Conservation (phyloP, 169 alveolate species). For the Ichthyophthirius multifiliis region DNA sequence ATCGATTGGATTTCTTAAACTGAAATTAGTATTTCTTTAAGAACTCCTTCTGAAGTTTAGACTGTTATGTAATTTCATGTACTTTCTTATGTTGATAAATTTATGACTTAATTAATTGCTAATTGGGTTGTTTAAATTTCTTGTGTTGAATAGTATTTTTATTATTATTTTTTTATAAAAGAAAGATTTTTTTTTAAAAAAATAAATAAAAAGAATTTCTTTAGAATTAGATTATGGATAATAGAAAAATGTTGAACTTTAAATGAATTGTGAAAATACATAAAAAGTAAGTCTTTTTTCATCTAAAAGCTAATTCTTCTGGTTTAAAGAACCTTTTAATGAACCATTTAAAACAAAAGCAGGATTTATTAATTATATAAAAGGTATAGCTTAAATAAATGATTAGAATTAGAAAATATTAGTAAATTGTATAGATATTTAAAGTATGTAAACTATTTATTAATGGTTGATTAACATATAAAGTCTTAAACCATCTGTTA, state of each 20-base stretch:
- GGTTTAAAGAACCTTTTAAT: constrained; percentile 14
- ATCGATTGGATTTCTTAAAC: constrained; percentile 28
- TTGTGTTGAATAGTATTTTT: background rate
- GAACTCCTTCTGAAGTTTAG: constrained; percentile 22
- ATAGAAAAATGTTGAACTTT: constrained; percentile 7
- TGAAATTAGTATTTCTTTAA: constrained; percentile 13
- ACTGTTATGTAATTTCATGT: constrained; percentile 9
- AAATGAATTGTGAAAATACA: constrained; percentile 16
- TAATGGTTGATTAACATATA: too few species aligned
- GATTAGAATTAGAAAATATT: background rate
- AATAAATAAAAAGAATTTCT: background rate
- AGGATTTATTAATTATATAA: constrained; percentile 5
- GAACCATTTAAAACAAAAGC: constrained; percentile 6
- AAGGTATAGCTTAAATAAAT: background rate
- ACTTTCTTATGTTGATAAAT: constrained; percentile 19
- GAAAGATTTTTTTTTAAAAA: background rate
- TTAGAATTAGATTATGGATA: constrained; percentile 27
- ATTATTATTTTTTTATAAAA: background rate
- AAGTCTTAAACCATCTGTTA: too few species aligned
- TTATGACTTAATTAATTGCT: constrained; percentile 1
- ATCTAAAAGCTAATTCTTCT: background rate
- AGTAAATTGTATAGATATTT: constrained; percentile 31
- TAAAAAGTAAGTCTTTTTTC: constrained; percentile 5
- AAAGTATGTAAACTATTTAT: too few species aligned
- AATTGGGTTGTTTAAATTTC: constrained; percentile 39